Evolutionary conservation across 2,329 filamentous ascomycete genomes (phyloP), one percentile per base, ranked within the genome.

Genomic region (Podosphaera leucotricha): DNA sequence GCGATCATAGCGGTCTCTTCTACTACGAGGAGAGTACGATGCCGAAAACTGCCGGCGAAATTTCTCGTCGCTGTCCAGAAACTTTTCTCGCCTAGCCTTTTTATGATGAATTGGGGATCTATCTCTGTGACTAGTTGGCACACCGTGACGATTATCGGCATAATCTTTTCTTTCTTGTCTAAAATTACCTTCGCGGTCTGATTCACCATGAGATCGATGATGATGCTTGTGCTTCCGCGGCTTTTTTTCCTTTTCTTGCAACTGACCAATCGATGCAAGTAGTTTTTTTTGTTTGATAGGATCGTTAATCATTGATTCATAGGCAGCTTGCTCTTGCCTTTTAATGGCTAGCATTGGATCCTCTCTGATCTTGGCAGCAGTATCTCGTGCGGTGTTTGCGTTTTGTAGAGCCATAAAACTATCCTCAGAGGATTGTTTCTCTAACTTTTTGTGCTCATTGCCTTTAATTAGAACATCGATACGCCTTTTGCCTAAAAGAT

Each of bases 281-380:
- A 92, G 58, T 55, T 81, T 73, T 47, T 70, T 66, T 49, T 77
- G 67, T 62, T 71, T 76, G 49, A 72, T 67, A 0, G 79, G 77
- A 53, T 84, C 79, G 52, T 77, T 82, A 73, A 82, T 85, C 72
- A 84, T 78, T 7, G 75, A 71, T 53, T 80, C 75, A 57, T 84
- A 83, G 1, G 80, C 77, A 22, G 77, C 77, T 60, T 87, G 81
- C 58, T 95, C 86, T 57, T 92, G 80, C 58, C 77, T 80, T 67
- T 92, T 93, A 59, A 98, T 94, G 20, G 86, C 83, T 28, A 95
- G 65, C 54, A 98, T 68, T 0, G 90, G 90, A 57, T 98, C 90
- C 51, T 92, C 81, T 50, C 85, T 70, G 40, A 95, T 77, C 64
- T 98, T 98, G 41, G 75, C 63, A 24, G 83, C 80, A 0, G 77